Base-by-base conservation (phyloP, 1,284 basidiomycete species). In the Termitomyces sp. region DNA sequence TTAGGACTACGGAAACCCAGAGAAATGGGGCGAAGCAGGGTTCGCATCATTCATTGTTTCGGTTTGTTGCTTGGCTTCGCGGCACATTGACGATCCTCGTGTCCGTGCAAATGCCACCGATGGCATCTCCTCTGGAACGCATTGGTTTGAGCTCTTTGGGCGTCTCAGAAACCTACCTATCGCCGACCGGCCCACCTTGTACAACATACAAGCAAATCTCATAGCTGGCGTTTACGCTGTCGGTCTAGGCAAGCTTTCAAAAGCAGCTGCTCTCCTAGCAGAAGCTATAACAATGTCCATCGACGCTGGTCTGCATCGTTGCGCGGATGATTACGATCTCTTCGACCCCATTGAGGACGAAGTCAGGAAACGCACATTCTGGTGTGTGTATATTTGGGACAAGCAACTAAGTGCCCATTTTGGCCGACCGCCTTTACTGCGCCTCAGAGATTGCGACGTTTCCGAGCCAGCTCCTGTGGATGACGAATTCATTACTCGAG, bases 331-430 rank as follows among this genome's bases (percentile, higher is more conserved):
- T n/a, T 94, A 94, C 63, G 91, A 93, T 65, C 77, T 91, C 54
- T 93, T 93, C 66, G 85, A 91, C 67, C 79, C 86, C 4, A 85
- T 94, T 57, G 91, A 94, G 66, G 86, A 89, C 59, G 90, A 94
- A 67, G 83, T 92, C 16, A 80, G 92, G 52, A 93, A 93, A 68
- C 83, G 92, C 57, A 94, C 92, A 0, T 95, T 94, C 69, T 95
- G 91, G 91, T 91, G 89, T 56, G 90, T 94, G 21, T 95, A 94
- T 68, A 78, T 91, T 40, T 94, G 92, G 92, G 92, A 94, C 68
- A 94, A 94, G 69, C 91, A 93, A 63, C 79, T 88, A 9, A 71
- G 78, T 34, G 88, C 91, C 30, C 86, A 93, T 60, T 93, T 94
- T 66, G 92, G 92, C 14, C 76, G 91, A 19, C 92, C 92, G 18